Evolutionary conservation across 2,329 filamentous ascomycete species (phyloP), one percentile per base, ranked within the genome.

Genomic region (Ophiobolus disseminans): DNA sequence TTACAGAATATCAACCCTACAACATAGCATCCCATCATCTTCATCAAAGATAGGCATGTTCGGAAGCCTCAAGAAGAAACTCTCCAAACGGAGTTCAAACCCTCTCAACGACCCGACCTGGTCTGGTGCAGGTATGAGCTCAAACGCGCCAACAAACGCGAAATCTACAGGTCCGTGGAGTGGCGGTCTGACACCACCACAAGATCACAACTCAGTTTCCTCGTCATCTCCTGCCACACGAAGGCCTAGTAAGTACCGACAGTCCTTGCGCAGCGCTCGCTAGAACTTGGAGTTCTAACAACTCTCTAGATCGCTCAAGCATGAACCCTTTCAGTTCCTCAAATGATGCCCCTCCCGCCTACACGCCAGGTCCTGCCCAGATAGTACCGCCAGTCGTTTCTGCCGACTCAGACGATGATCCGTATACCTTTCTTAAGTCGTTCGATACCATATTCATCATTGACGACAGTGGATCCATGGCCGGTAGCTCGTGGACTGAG

Each of bases 401-500:
- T 2, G 28, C 48, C 34, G 39, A 57, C 7, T 50, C 70, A 7
- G 55, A 59, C 22, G 25, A 50, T 19, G 87, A 91, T 62, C 82
- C 80, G 2, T 94, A 90, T 68, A 82, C 85, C 2, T 96, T 96
- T 68, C 84, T 97, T 4, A 71, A 75, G 32, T 80, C 80, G 13
- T 97, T 96, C 68, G 91, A 97, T 75, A 97, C 91, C 23, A 76
- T 93, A 46, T 92, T 97, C 70, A 75, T 97, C 1, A 90, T 97
- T 66, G 93, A 97, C 68, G 93, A 97, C 76, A 91, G 87, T n/a
- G 84, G 85, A 4, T 92, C 88, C 61, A 97, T 97, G 93, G 77
- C 79, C 1, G 90, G 88, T 13, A 68, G 76, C n/a, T 82, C 81
- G 17, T 97, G 93, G 93, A 72, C 76, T 10, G 89, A 97, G 71